Percentiles rank a stretch among this genome's conserved stretches.
phyloP scores from a whole-genome alignment of 148 eudicot species.

The Rhododendron molle region DNA sequence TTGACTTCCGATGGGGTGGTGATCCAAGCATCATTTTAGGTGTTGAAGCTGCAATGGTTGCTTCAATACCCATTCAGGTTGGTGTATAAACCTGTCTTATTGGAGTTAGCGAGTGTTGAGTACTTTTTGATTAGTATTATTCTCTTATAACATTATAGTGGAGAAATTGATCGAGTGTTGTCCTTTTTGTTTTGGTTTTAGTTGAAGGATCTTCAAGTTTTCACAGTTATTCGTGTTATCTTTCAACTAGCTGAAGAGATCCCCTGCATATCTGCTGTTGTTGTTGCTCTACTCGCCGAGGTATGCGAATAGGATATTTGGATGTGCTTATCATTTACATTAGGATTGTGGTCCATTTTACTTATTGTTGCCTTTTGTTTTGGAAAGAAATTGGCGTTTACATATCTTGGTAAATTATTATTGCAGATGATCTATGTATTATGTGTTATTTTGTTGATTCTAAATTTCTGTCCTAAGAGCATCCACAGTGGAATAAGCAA shows the following conservation, averaged over 20 bases:
- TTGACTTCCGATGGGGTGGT: slow-evolving; percentile 97
- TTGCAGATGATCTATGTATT: background rate
- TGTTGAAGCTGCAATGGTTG: slow-evolving; percentile 84
- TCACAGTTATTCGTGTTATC: slow-evolving; percentile 88
- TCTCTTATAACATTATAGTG: background rate
- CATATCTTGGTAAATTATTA: background rate
- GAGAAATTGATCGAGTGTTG: slow-evolving; percentile 5
- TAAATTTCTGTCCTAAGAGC: background rate
- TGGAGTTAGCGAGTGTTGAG: background rate
- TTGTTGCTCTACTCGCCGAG: slow-evolving; percentile 92
- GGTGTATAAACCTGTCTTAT: slow-evolving; percentile 10
- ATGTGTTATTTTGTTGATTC: too few relatives aligned
- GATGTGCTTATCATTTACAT: background rate
- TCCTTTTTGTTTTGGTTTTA: slow-evolving; percentile 28
- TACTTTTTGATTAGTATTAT: background rate
- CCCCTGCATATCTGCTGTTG: slow-evolving; percentile 98
- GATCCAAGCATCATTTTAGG: slow-evolving; percentile 79
- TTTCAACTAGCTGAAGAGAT: slow-evolving; percentile 93
- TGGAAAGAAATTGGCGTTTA: background rate
- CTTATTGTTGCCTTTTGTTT: background rate
- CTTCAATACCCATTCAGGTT: slow-evolving; percentile 95
- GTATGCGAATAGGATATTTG: slow-evolving; percentile 28
- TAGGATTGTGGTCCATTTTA: background rate
- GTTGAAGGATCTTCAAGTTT: slow-evolving; percentile 96
- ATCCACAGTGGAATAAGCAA: too few relatives aligned